Evolutionary conservation across 352 stramenopile species (phyloP), one percentile per base, ranked within the genome.

Genomic region (Peronospora destructor): DNA sequence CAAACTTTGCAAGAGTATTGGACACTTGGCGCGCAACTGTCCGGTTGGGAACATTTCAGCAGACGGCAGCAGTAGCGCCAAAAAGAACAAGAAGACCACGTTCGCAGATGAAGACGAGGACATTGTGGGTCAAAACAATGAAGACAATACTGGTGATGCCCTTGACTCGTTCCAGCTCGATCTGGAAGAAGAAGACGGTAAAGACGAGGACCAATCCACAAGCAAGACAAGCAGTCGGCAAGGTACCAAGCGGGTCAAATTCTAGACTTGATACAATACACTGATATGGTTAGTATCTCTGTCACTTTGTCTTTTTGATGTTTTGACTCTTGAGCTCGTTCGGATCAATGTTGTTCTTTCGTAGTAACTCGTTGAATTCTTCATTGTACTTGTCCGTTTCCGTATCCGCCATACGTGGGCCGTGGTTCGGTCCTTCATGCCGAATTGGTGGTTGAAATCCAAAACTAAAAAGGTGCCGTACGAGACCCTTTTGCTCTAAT

Each of bases 21-120:
- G 76, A 36, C 86, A 96, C 66, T 59, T 96, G 50, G 85, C 80
- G 37, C 75, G 76, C 36, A 73, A 95, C 63, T 96, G 86, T 35
- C 84, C 84, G 1, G 61, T 82, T 4, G 71, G 60, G 34, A 86
- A 79, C 53, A 87, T 90, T 57, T 73, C 70, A 35, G 55, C 53
- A 0, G 79, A 91, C 47, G 73, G 81, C 39, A 71, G 65, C 45
- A 74, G 61, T 28, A 51, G 66, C 10, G 59, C 61, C 56, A 75
- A 72, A 43, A 62, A 73, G 33, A 91, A 95, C 70, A 87, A 85
- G 53, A 87, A 88, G 61, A 80, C 68, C 45, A 86, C 61, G n/a
- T 87, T 90, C 23, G 60, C 62, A 23, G 71, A 86, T 39, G 64
- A 76, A 16, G 74, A 85, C 45, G 69, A 84, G 3, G 56, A 73